Base-by-base conservation (phyloP, 1,139 yeast species). In the Diutina neorugosa region DNA sequence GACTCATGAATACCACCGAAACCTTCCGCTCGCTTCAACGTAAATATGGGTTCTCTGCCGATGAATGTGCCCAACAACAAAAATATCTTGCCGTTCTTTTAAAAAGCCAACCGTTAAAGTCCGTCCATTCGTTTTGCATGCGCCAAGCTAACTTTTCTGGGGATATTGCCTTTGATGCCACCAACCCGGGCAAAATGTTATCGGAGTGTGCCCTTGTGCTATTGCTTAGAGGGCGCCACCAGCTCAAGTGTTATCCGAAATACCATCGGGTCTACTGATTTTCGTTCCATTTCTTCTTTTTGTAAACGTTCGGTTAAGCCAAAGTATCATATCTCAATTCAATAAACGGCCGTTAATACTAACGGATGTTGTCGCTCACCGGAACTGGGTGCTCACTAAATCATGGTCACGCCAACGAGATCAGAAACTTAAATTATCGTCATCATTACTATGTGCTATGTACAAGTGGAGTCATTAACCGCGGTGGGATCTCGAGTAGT, bases 401-500 rank as follows among this genome's bases (percentile, higher is more conserved):
- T n/a, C n/a, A n/a, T n/a, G n/a, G n/a, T n/a, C n/a, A n/a, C n/a
- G n/a, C n/a, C n/a, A n/a, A n/a, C n/a, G n/a, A n/a, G n/a, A n/a
- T n/a, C n/a, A n/a, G n/a, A n/a, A n/a, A n/a, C n/a, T n/a, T n/a
- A 31, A 14, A 4, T 11, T 31, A 31, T 31, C 37, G 37, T 31
- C 37, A 12, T 31, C 37, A 31, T 40, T 40, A 40, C 19, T 40
- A 40, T 40, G 19, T 44, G 16, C 50, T 25, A 46, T 25, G 20
- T 40, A 40, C 43, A 40, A 40, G 43, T 18, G 18, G 19, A n/a
- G 37, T 31, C 37, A 31, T 18, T 40, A 40, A n/a, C 50, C 40
- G 14, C 50, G 37, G 21, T 57, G 61, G 59, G 77, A 80, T 67
- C 89, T 77, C 31, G 77, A 69, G 65, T 77, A 85, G 62, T 81